These are phyloP conservation scores for Diaporthe helianthi DNA, from an alignment of 2,329 filamentous ascomycete genomes.

Conservation along the genomic window DNA sequence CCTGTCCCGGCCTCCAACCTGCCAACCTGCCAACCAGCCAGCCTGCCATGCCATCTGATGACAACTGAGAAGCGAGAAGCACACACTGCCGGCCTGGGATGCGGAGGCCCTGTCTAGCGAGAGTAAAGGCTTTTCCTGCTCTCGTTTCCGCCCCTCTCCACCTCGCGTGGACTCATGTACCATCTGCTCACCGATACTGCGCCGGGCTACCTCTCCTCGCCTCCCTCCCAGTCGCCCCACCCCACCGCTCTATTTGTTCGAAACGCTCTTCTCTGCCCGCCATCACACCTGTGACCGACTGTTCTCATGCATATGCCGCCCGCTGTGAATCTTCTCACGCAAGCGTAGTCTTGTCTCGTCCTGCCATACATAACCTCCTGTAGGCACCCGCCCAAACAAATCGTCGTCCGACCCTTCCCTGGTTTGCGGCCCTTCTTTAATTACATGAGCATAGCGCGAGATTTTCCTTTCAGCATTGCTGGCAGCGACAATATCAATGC, in stretches of 20 bases:
- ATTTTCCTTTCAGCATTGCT: constrained; percentile 41
- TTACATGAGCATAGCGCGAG: constrained; percentile 45
- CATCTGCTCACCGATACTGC: constrained; percentile 25
- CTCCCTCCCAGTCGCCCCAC: constrained; percentile 29
- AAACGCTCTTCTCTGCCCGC: constrained; percentile 30
- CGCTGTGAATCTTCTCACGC: constrained; percentile 31
- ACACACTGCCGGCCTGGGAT: constrained; percentile 30
- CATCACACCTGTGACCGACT: constrained; percentile 36
- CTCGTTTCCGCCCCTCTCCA: constrained; percentile 17
- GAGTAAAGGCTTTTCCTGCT: not conserved
- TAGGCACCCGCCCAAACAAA: constrained; percentile 50
- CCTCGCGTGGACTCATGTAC: constrained; percentile 12
- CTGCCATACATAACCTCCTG: constrained; percentile 56
- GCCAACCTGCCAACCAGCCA: no score
- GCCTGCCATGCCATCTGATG: constrained; percentile 27
- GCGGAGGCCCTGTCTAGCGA: constrained; percentile 23
- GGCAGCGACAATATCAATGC: constrained; percentile 25
- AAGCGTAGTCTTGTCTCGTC: constrained; percentile 27
- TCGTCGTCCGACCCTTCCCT: constrained; percentile 45
- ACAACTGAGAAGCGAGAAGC: constrained; percentile 19
- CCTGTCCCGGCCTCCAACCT: constrained; percentile 8
- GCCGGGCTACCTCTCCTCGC: constrained; percentile 27
- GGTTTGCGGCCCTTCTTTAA: constrained; percentile 50
- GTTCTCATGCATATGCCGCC: constrained; percentile 35
- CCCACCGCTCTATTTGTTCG: constrained; percentile 28